phyloP scores from a whole-genome alignment of 495 filamentous ascomycete species.

The Penicillium maclennaniae region DNA sequence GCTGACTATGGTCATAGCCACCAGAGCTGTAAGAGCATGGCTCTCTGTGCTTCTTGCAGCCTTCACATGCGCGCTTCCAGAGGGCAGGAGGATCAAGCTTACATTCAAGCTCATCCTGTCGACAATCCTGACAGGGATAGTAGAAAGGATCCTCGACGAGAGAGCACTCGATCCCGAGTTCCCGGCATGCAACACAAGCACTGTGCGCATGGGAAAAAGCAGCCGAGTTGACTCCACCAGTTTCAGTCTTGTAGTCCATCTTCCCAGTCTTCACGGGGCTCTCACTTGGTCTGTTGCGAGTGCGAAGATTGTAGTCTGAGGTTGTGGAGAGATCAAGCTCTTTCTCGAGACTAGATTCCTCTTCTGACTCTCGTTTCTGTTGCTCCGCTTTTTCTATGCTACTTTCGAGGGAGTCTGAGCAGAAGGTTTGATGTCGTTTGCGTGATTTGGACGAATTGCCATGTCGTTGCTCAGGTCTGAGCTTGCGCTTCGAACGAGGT shows the following conservation, averaged over 20 bases:
- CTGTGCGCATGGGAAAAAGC: not conserved
- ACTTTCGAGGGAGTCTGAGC: not conserved
- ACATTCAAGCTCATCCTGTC: constrained; percentile 3
- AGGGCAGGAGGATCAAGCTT: not conserved
- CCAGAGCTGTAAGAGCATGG: constrained; percentile 1
- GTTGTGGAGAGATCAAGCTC: not conserved
- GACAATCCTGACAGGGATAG: constrained; percentile 5
- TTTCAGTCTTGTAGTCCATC: not conserved
- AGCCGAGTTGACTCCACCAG: not conserved
- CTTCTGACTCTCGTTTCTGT: not conserved
- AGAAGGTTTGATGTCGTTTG: not conserved
- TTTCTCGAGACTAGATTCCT: not conserved
- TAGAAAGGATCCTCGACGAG: not conserved
- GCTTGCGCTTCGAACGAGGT: not conserved
- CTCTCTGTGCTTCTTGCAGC: not conserved
- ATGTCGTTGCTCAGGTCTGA: not conserved
- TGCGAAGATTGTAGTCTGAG: not conserved
- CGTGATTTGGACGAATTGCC: not conserved
- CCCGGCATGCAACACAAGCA: constrained; percentile 1
- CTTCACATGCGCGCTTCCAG: constrained; percentile 7
- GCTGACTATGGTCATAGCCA: constrained; percentile 4
- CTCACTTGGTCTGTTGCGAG: not conserved
- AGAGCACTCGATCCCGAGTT: not conserved
- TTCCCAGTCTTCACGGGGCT: not conserved
- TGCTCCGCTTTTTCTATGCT: not conserved